Evolutionary conservation across 139 green algal species (phyloP).

Genomic region (Diplosphaera chodatii): DNA sequence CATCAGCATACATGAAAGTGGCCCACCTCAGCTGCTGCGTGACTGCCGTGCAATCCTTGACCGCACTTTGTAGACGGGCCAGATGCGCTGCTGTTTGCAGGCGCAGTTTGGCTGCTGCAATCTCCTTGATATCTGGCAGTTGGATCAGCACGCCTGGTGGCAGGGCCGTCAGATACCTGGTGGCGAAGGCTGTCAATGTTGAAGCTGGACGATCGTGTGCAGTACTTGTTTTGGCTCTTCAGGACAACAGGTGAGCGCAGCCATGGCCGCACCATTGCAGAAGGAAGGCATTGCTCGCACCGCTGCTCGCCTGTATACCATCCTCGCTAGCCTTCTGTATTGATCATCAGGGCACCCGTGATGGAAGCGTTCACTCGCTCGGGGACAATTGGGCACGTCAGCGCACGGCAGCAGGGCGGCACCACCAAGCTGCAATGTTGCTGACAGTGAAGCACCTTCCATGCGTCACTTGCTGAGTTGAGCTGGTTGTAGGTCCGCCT

Average conservation of each 20-base stretch:
- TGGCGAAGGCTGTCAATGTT: not conserved
- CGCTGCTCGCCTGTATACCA: not conserved
- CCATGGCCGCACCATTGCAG: not conserved
- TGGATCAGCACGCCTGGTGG: not conserved
- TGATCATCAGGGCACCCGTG: not conserved
- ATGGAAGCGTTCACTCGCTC: not conserved
- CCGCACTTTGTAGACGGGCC: not conserved
- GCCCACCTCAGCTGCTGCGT: not conserved
- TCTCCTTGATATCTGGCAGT: not conserved
- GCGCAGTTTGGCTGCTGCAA: not conserved
- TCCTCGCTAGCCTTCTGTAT: not conserved
- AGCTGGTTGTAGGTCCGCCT: not conserved
- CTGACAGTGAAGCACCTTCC: not conserved
- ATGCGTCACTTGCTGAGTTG: not conserved
- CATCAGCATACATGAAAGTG: too few relatives aligned
- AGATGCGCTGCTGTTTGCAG: not conserved
- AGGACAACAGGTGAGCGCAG: too few relatives aligned
- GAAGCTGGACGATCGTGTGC: too few relatives aligned
- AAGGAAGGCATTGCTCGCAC: not conserved
- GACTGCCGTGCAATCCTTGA: not conserved
- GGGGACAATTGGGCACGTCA: not conserved
- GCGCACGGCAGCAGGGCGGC: too few relatives aligned
- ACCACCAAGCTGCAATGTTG: too few relatives aligned
- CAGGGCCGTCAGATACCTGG: not conserved
- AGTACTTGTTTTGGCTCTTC: too few relatives aligned